A percentile compares a stretch with the other conserved stretches of the same genome.
Evolutionary conservation across 1,284 basidiomycete genomes (phyloP).

Genomic region (Flammula alnicola): DNA sequence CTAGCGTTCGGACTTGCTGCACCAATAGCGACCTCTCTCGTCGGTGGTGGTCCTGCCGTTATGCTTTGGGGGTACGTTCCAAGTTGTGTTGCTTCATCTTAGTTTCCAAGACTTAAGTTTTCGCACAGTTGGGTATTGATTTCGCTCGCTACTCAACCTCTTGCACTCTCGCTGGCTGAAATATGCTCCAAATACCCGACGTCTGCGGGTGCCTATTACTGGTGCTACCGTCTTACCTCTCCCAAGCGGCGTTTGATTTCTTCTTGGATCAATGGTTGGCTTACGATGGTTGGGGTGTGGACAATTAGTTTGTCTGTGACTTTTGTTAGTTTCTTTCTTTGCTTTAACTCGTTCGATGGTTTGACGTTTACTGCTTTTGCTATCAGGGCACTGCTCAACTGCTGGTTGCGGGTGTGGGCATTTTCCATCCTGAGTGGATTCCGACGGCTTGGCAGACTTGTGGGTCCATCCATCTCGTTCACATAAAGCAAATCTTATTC

Average conservation of each 20-base stretch:
- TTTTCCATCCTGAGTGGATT: slow-evolving; percentile 55
- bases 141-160: slow-evolving; percentile 46
- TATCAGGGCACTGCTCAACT: slow-evolving; percentile 53
- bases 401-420: slow-evolving; percentile 51
- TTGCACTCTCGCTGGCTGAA: slow-evolving; percentile 58
- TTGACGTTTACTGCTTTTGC: neutral
- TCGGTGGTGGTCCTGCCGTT: slow-evolving; percentile 54
- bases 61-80: slow-evolving; percentile 55
- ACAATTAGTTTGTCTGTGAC: slow-evolving; percentile 56
- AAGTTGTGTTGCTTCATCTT: neutral
- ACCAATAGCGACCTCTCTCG: slow-evolving; percentile 57
- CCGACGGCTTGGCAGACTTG: slow-evolving; percentile 57
- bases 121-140: slow-evolving; percentile 51
- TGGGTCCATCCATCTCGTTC: slow-evolving; percentile 25
- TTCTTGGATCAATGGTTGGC: slow-evolving; percentile 64
- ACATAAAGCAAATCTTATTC: neutral
- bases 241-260: slow-evolving; percentile 45
- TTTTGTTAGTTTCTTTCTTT: slow-evolving; percentile 42
- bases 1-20: slow-evolving; percentile 57
- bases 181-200: slow-evolving; percentile 62
- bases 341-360: neutral
- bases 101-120: neutral
- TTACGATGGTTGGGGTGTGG: slow-evolving; percentile 61
- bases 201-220: slow-evolving; percentile 62
- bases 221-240: slow-evolving; percentile 56